phyloP scores from a whole-genome alignment of 805 yeast genomes.

The Cyberlindnera mrakii region DNA sequence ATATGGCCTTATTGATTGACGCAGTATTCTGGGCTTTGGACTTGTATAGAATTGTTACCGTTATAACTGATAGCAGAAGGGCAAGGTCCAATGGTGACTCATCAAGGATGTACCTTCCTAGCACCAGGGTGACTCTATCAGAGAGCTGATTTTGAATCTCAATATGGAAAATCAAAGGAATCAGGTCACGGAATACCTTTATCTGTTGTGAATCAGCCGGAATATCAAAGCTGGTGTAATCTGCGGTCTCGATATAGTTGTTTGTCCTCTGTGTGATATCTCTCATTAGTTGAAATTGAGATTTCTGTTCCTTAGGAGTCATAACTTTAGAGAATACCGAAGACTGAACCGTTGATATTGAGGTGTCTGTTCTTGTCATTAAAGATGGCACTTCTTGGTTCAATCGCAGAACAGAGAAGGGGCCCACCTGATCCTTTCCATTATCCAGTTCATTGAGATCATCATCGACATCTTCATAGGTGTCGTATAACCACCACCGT shows the following conservation, averaged over 20 bases:
- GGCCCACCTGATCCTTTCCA: conserved; percentile 8
- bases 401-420: conserved; percentile 12
- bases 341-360: neutral
- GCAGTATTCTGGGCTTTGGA: too few species aligned
- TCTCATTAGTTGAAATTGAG: too few species aligned
- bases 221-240: too few species aligned
- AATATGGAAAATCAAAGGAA: neutral
- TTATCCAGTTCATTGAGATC: conserved; percentile 44
- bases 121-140: neutral
- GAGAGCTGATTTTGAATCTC: neutral
- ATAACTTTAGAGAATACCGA: too few species aligned
- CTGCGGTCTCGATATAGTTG: too few species aligned
- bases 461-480: conserved; percentile 72
- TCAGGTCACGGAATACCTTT: neutral
- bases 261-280: too few species aligned
- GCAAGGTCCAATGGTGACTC: neutral
- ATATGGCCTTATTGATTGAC: too few species aligned
- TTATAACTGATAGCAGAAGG: neutral
- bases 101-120: neutral
- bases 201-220: neutral
- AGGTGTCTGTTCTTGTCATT: neutral
- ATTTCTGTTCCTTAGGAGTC: too few species aligned
- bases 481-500: conserved; percentile 24
- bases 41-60: neutral
- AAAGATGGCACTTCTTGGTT: neutral